Evolutionary conservation across 768 basidiomycete species (phyloP).

Genomic region (Xanthoconium purpureum): DNA sequence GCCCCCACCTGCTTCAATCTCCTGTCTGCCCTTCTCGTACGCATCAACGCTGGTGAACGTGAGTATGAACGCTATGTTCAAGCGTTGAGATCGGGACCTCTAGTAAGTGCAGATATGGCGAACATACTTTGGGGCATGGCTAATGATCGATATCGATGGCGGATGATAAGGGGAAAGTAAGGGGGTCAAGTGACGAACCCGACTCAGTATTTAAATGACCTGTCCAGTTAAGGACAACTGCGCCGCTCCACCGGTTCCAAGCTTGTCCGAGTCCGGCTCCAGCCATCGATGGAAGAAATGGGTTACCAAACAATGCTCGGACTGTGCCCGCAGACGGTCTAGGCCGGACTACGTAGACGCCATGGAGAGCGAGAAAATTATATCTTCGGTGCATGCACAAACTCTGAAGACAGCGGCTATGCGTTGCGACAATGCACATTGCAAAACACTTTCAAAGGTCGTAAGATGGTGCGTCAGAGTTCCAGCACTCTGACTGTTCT

Average conservation of each 20-base stretch:
- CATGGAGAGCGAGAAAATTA: too few species aligned
- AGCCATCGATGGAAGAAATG: too few species aligned
- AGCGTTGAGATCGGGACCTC: not conserved
- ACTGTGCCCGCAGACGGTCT: too few species aligned
- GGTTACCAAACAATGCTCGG: too few species aligned
- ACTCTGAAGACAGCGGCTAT: too few species aligned
- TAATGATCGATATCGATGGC: not conserved
- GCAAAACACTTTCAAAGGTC: not conserved
- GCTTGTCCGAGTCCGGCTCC: too few species aligned
- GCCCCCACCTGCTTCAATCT: not conserved
- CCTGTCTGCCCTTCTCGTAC: slow-evolving; percentile 14
- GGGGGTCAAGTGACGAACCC: not conserved
- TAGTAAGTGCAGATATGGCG: not conserved
- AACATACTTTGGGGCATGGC: slow-evolving; percentile 22
- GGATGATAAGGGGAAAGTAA: not conserved
- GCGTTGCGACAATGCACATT: too few species aligned
- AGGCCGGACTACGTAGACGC: too few species aligned
- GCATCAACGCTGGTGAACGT: not conserved
- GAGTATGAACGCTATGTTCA: slow-evolving; percentile 9
- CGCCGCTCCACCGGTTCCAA: too few species aligned
- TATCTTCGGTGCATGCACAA: too few species aligned
- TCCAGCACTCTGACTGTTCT: not conserved
- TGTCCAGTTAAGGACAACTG: too few species aligned
- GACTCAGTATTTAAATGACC: too few species aligned
- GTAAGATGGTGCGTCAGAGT: not conserved